phyloP scores from a whole-genome alignment of 495 filamentous ascomycete species.

The Evernia prunastri region DNA sequence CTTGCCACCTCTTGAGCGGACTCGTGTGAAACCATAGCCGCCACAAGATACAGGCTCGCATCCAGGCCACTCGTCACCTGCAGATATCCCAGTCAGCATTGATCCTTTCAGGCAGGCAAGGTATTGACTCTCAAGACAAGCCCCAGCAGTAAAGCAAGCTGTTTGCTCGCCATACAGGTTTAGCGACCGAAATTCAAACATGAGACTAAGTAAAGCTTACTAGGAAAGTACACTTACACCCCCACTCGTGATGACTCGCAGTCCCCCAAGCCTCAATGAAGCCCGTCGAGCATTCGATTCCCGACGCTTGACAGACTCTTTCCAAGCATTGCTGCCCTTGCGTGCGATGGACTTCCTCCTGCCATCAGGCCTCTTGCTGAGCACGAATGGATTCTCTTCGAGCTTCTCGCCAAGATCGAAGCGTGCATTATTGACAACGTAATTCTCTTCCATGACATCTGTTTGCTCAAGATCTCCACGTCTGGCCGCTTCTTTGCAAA shows the following conservation, averaged over 20 bases:
- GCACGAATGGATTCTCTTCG: conserved; percentile 69
- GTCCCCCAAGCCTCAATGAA: conserved; percentile 57
- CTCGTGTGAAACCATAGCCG: conserved; percentile 61
- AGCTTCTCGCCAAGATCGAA: conserved; percentile 65
- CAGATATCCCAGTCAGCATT: not conserved
- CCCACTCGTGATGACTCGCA: conserved; percentile 70
- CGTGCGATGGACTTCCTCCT: conserved; percentile 56
- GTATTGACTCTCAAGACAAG: not conserved
- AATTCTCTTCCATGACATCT: conserved; percentile 70
- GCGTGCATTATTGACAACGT: conserved; percentile 73
- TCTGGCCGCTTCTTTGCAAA: conserved; percentile 59
- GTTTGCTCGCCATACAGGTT: not conserved
- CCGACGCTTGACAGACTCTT: conserved; percentile 53
- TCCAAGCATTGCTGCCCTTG: conserved; percentile 68
- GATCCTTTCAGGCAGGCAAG: not conserved
- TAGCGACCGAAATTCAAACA: not conserved
- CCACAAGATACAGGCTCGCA: conserved; percentile 70
- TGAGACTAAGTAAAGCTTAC: not conserved
- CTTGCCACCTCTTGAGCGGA: conserved; percentile 61
- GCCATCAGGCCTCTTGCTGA: conserved; percentile 56
- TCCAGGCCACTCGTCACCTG: conserved; percentile 64
- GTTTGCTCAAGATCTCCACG: conserved; percentile 48
- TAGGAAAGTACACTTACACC: conserved; percentile 35
- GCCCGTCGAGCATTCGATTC: conserved; percentile 63
- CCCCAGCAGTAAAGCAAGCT: not conserved